Evolutionary conservation across 2,329 filamentous ascomycete genomes (phyloP), one percentile per base, ranked within the genome.

Genomic region (Camillea tinctor): DNA sequence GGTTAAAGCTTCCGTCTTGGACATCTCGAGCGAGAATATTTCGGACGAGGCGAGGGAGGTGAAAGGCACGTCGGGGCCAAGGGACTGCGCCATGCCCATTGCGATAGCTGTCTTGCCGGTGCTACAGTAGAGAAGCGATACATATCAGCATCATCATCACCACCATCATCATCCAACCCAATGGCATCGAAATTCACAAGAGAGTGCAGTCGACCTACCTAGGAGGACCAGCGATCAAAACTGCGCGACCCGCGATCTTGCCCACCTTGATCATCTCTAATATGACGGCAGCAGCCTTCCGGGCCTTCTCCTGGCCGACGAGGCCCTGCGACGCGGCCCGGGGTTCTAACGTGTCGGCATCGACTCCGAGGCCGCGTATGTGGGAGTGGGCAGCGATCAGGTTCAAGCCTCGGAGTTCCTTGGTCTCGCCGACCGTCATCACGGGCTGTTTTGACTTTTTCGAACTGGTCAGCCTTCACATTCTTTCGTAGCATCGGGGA

Each of bases 11-110:
- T 99, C 95, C 44, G 95, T 99, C 81, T 99, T 99, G 70, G 93
- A 97, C 94, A 99, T 98, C 78, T 99, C 95, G 72, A 98, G 86
- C 23, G 93, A 97, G 80, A 97, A 99, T 72, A 99, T 97, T 76
- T 99, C 95, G 60, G 93, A 97, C 15, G 93, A 93, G 50, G 95
- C 92, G 64, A 98, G 88, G 79, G 93, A 93, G 21, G 95, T 99
- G 76, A 99, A 99, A 3, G 95, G 95, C 1, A 97, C 93, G 75
- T 99, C 95, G 54, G 93, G 79, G 52, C 94, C 95, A 56, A 99
- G 86, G 26, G 93, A 96, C 76, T 99, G 95, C 44, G 95, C 90
- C 93, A 99, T 97, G 54, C 93, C 95, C 91, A 97, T 98, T 55
- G 95, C 95, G 69, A 99, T 96, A 53, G 95, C 95, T 0, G 95